Percentiles rank a stretch among this genome's conserved stretches.
phyloP scores from a whole-genome alignment of 2,329 filamentous ascomycete species.

The Xylogone sp. region DNA sequence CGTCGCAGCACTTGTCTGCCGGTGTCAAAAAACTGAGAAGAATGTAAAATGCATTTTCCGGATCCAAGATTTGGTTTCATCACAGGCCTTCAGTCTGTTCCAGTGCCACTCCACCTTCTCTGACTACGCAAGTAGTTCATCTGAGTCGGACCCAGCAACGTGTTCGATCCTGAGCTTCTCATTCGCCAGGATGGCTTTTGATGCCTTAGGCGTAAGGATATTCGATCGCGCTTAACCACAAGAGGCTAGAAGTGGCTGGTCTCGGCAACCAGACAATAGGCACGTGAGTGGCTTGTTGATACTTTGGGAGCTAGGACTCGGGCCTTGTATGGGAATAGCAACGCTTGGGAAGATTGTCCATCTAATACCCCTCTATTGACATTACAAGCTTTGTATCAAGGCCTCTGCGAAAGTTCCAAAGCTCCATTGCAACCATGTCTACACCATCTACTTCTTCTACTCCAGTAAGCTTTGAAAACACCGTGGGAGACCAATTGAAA shows the following conservation, averaged over 20 bases:
- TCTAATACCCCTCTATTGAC: not conserved
- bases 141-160: not conserved
- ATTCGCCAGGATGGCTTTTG: not conserved
- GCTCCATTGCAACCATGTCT: conserved; percentile 16
- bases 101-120: not conserved
- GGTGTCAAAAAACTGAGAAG: not conserved
- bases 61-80: not conserved
- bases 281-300: not conserved
- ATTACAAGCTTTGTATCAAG: not conserved
- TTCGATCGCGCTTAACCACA: not conserved
- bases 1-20: not conserved
- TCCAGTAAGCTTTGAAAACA: conserved; percentile 16
- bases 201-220: not conserved
- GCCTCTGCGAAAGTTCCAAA: not conserved
- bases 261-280: not conserved
- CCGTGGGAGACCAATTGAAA: not conserved
- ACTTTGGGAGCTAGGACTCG: not conserved
- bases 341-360: not conserved
- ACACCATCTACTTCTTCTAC: conserved; percentile 17
- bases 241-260: not conserved
- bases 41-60: not conserved
- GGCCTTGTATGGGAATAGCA: not conserved
- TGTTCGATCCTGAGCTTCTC: not conserved
- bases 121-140: not conserved
- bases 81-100: not conserved